Base-by-base conservation (phyloP, 1,284 basidiomycete genomes). In the Takashimella koratensis region DNA sequence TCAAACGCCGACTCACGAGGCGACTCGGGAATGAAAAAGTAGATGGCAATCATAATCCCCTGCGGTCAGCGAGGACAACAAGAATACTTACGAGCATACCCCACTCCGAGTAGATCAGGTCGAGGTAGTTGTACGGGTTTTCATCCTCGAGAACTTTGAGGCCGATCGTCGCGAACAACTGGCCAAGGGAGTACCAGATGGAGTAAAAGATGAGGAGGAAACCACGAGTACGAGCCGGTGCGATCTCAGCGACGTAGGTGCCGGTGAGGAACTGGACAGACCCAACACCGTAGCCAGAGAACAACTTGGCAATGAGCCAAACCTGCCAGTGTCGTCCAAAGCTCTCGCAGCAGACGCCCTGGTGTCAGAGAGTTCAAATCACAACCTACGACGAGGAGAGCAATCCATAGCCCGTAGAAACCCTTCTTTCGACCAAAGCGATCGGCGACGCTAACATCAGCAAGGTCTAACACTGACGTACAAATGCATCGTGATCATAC, bases 91-190 rank as follows among this genome's bases (percentile, higher is more conserved):
- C 64, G 22, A 67, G 30, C 58, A 66, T 60, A 3, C 60, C 67
- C 63, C 64, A 70, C 49, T 70, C 62, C 10, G 59, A 57, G 51
- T 67, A 67, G 47, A 70, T 65, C 3, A 58, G 55, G 6, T 30
- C 49, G 6, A 61, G 56, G 51, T 64, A 70, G 47, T 62, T 57
- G 49, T 47, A 39, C 0, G 67, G 63, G 16, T 56, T 23, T 11
- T 43, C 45, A 40, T 59, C 54, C 25, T 58, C 57, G n/a, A 60
- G 25, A 8, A 62, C 52, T 50, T 66, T 62, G n/a, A 69, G 52
- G 3, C 54, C 57, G 19, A 63, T 11, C 1, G 64, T 61, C 25
- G 58, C 56, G 45, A 47, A 58, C 5, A 69, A 26, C 42, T 63
- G 62, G 16, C 66, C 66, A 13, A 66, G 48, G 13, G 30, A 21